Conservation (phyloP, 2,329 filamentous ascomycete genomes). For the Hymenoscyphus fraxineus region DNA sequence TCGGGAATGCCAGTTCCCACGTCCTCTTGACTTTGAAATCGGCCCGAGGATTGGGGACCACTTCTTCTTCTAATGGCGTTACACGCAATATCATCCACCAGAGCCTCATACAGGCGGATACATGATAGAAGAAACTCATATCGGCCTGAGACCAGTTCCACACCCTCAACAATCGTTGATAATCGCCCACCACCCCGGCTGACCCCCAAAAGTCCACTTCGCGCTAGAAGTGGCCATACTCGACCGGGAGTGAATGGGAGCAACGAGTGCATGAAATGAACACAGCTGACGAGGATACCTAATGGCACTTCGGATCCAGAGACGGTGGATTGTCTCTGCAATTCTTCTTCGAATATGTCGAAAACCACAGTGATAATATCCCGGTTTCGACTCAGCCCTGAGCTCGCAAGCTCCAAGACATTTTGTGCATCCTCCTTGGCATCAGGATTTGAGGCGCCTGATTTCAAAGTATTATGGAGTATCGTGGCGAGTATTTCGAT, state of each 20-base stretch:
- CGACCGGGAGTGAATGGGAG: constrained; percentile 71
- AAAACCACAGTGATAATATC: constrained; percentile 81
- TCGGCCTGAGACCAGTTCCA: constrained; percentile 72
- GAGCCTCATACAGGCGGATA: constrained; percentile 66
- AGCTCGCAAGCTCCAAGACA: constrained; percentile 57
- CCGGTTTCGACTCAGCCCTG: constrained; percentile 49
- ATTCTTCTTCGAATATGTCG: constrained; percentile 74
- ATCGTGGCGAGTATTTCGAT: constrained; percentile 71
- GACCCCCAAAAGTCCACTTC: constrained; percentile 74
- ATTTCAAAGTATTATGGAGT: constrained; percentile 43
- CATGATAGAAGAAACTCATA: constrained; percentile 76
- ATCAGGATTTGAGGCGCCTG: constrained; percentile 35
- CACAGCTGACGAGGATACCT: constrained; percentile 63
- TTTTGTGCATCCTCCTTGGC: constrained; percentile 36
- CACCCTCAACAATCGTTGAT: constrained; percentile 71
- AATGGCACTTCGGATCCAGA: constrained; percentile 45
- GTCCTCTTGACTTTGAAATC: constrained; percentile 46
- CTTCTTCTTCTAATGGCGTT: constrained; percentile 65
- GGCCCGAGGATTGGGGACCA: constrained; percentile 45
- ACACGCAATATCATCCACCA: constrained; percentile 71
- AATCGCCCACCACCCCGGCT: constrained; percentile 75
- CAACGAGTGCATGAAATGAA: constrained; percentile 75
- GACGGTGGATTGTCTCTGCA: constrained; percentile 44
- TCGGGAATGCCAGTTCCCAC: constrained; percentile 72
- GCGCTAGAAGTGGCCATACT: constrained; percentile 84